Evolutionary conservation across 1,139 yeast genomes (phyloP).

Genomic region (Suhomyces maxii): DNA sequence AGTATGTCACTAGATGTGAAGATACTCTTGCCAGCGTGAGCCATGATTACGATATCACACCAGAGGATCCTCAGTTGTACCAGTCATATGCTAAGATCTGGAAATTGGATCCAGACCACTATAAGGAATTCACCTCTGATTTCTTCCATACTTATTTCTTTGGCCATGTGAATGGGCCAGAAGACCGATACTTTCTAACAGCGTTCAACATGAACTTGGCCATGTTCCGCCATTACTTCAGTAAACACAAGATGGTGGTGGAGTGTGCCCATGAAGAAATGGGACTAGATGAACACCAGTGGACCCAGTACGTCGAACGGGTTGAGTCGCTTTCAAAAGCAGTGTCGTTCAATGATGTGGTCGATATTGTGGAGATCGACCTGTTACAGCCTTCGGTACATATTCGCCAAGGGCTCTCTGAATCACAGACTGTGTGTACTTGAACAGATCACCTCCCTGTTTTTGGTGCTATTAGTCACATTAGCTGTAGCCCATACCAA

Average conservation of each 20-base stretch:
- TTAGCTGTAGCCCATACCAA: too few relatives aligned
- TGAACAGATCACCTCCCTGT: too few relatives aligned
- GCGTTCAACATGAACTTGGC: not conserved
- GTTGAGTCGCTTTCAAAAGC: not conserved
- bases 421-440: too few relatives aligned
- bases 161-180: too few relatives aligned
- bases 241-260: not conserved
- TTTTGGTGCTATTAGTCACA: too few relatives aligned
- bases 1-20: conserved; percentile 14
- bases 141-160: too few relatives aligned
- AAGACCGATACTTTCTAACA: not conserved
- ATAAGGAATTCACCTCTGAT: not conserved
- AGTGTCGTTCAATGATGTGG: not conserved
- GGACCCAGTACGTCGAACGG: not conserved
- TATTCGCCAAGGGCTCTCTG: not conserved
- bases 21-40: not conserved
- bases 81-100: conserved; percentile 10
- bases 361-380: not conserved
- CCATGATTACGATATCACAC: not conserved
- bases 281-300: not conserved
- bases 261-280: not conserved
- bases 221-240: not conserved
- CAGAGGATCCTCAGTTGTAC: conserved; percentile 10
- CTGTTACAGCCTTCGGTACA: not conserved
- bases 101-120: conserved; percentile 10